Conservation (phyloP, 2,329 filamentous ascomycete species). For the Tolypocladium ophioglossoides region DNA sequence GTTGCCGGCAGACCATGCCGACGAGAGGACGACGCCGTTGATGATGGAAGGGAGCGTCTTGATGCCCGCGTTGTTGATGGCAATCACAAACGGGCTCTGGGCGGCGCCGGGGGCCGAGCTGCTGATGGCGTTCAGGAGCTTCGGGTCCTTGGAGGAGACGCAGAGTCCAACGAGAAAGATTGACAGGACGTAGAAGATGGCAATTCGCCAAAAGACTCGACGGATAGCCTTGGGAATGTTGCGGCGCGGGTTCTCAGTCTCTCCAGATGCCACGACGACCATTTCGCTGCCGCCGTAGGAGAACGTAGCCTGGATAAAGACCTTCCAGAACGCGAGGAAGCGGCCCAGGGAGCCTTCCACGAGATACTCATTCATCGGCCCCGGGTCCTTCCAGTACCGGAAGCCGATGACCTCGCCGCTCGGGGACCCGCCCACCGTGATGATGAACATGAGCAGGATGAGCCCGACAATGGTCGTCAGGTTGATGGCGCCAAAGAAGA, state of each 20-base stretch:
- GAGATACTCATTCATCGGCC: conserved; percentile 31
- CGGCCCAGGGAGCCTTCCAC: conserved; percentile 24
- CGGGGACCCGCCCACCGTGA: conserved; percentile 35
- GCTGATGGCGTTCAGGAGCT: conserved; percentile 38
- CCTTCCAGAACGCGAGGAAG: conserved; percentile 32
- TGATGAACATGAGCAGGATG: conserved; percentile 37
- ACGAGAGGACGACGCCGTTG: conserved; percentile 48
- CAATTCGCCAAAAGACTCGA: conserved; percentile 23
- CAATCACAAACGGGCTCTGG: conserved; percentile 46
- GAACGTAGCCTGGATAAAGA: conserved; percentile 37
- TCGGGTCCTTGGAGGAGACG: conserved; percentile 23
- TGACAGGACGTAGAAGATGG: conserved; percentile 25
- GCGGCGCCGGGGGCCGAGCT: conserved; percentile 22
- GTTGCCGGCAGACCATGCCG: conserved; percentile 48
- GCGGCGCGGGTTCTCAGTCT: conserved; percentile 23
- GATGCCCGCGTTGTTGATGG: conserved; percentile 37
- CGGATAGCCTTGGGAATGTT: conserved; percentile 24
- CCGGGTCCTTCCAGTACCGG: conserved; percentile 32
- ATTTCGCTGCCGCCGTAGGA: conserved; percentile 33
- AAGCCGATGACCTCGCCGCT: conserved; percentile 32
- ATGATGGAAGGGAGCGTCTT: conserved; percentile 36
- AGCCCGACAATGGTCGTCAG: conserved; percentile 37
- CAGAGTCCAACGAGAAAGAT: conserved; percentile 27
- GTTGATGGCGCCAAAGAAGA: conserved; percentile 37
- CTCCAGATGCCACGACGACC: conserved; percentile 24